Conservation (phyloP, 306 rosid species). For the Oxytropis ochrocephala region DNA sequence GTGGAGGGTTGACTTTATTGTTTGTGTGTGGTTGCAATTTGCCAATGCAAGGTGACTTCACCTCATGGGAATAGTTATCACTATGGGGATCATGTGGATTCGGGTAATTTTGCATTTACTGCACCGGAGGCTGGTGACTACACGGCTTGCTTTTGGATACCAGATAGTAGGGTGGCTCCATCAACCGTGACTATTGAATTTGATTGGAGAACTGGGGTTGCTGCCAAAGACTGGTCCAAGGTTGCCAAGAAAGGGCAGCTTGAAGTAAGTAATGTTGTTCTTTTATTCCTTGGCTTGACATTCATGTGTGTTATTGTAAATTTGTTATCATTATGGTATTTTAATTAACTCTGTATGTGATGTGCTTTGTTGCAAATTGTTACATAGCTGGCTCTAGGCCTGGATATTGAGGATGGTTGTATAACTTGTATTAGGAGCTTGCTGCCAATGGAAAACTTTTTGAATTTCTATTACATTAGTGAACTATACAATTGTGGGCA, state of each 20-base stretch:
- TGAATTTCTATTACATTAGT: background rate
- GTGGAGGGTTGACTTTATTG: conserved; percentile 25
- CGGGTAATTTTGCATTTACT: conserved; percentile 77
- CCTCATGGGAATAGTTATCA: conserved; percentile 65
- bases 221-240: conserved; percentile 85
- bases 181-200: conserved; percentile 47
- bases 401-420: background rate
- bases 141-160: conserved; percentile 64
- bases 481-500: background rate
- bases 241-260: conserved; percentile 92
- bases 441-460: background rate
- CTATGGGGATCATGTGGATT: conserved; percentile 49
- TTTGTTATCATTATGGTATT: background rate
- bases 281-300: background rate
- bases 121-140: conserved; percentile 77
- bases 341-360: background rate
- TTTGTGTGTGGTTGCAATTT: conserved; percentile 29
- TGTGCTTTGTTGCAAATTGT: background rate
- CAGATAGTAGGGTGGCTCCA: conserved; percentile 33
- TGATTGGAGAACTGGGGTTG: conserved; percentile 86
- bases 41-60: conserved; percentile 58
- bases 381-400: background rate
- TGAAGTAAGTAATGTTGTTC: conserved; percentile 48
- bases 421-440: background rate
- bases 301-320: background rate